Percentiles rank a stretch among this genome's conserved stretches.
Evolutionary conservation across 306 rosid species (phyloP).

Genomic region (Prunus padus): DNA sequence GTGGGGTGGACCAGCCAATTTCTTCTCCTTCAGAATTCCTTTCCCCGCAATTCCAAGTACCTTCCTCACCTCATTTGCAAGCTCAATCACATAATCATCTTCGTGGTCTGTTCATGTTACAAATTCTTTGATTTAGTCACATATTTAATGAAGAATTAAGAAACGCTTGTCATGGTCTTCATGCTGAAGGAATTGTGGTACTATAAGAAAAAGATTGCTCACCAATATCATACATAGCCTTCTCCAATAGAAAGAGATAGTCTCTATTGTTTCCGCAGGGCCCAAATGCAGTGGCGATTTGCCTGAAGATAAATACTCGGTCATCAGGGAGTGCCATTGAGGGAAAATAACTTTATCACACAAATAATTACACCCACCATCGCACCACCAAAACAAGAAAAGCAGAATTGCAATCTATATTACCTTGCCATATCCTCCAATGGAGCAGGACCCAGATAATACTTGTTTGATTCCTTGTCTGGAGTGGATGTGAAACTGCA

Average conservation of each 20-base stretch:
- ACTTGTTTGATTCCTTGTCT: conserved; percentile 76
- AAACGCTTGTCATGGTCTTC: background rate
- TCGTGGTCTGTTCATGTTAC: conserved; percentile 60
- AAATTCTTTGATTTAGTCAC: background rate
- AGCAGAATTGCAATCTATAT: background rate
- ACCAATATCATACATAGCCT: conserved; percentile 87
- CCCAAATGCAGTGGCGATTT: conserved; percentile 93
- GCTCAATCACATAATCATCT: conserved; percentile 81
- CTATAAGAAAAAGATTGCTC: conserved; percentile 21
- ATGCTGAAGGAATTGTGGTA: background rate
- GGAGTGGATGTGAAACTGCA: conserved; percentile 90
- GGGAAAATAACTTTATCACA: background rate
- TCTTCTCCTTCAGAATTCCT: conserved; percentile 51
- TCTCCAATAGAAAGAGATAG: conserved; percentile 75
- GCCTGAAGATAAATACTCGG: conserved; percentile 45
- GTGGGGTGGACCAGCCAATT: conserved; percentile 39
- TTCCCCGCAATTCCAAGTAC: conserved; percentile 54
- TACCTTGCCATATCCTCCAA: conserved; percentile 93
- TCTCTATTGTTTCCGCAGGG: conserved; percentile 96
- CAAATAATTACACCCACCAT: background rate
- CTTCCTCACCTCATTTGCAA: conserved; percentile 88
- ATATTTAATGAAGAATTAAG: background rate
- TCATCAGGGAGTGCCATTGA: background rate
- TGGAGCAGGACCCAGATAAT: conserved; percentile 94
- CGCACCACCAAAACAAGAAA: background rate